These are phyloP conservation scores for Saccharum officinarum DNA, from an alignment of 176 grass and related monocot species.

Conservation along the genomic window DNA sequence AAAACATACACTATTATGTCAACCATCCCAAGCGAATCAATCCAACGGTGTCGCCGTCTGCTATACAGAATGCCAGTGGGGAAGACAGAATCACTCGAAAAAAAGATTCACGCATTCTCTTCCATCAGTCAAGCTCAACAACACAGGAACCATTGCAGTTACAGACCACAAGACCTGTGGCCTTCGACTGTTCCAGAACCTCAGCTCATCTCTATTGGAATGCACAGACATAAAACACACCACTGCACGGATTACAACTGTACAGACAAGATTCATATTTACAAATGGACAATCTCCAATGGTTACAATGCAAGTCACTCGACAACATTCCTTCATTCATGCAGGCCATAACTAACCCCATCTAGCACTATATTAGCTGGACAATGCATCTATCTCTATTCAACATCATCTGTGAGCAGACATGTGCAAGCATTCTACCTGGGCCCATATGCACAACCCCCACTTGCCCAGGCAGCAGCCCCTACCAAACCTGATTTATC, in stretches of 20 bases:
- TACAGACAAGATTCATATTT: constrained; percentile 43
- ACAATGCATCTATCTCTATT: constrained; percentile 45
- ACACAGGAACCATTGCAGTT: neutral
- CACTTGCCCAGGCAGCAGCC: constrained; percentile 40
- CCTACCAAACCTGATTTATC: constrained; percentile 75
- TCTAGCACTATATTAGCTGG: constrained; percentile 45
- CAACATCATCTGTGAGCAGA: constrained; percentile 36
- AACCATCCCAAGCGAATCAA: neutral
- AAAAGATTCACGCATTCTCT: neutral
- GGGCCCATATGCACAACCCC: constrained; percentile 62
- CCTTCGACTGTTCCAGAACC: neutral
- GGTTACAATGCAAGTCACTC: constrained; percentile 26
- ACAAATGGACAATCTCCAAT: constrained; percentile 37
- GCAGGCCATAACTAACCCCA: constrained; percentile 18
- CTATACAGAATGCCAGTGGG: neutral
- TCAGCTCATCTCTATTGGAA: neutral
- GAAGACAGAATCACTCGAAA: neutral
- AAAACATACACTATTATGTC: too few species aligned
- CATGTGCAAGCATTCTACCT: constrained; percentile 49
- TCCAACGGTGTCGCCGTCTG: neutral
- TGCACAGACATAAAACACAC: neutral
- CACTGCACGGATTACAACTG: constrained; percentile 12
- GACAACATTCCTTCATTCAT: constrained; percentile 4
- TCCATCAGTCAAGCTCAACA: neutral
- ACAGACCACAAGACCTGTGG: neutral